Conservation (phyloP, 768 basidiomycete genomes). For the Rhodotorula babjevae region DNA sequence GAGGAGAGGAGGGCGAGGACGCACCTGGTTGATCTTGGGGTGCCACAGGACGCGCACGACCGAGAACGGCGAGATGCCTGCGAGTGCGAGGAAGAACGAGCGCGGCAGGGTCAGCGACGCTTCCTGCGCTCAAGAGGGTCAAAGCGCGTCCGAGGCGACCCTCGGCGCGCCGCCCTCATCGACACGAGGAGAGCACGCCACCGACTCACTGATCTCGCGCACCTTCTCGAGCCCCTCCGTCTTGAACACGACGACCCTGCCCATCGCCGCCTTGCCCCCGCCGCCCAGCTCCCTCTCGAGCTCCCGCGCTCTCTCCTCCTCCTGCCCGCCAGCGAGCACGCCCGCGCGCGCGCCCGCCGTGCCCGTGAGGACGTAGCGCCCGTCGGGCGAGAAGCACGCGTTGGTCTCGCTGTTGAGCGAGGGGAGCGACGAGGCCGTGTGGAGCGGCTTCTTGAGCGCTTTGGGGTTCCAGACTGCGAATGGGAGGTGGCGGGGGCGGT, state of each 20-base stretch:
- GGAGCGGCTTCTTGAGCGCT: slow-evolving; percentile 81
- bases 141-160: too few relatives aligned
- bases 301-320: slow-evolving; percentile 56
- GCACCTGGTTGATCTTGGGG: slow-evolving; percentile 91
- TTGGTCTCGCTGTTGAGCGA: slow-evolving; percentile 90
- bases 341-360: slow-evolving; percentile 51
- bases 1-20: slow-evolving; percentile 39
- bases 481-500: too few relatives aligned
- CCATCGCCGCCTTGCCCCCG: slow-evolving; percentile 28
- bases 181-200: too few relatives aligned
- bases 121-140: too few relatives aligned
- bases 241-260: slow-evolving; percentile 35
- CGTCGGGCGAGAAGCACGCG: slow-evolving; percentile 90
- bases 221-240: slow-evolving; percentile 47
- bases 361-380: slow-evolving; percentile 81
- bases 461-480: slow-evolving; percentile 88
- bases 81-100: too few relatives aligned
- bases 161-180: too few relatives aligned
- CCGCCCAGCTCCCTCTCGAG: slow-evolving; percentile 48
- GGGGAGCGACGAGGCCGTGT: slow-evolving; percentile 59
- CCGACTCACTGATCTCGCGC: slow-evolving; percentile 12
- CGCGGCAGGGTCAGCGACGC: too few relatives aligned
- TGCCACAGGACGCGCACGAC: slow-evolving; percentile 94
- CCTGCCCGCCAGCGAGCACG: slow-evolving; percentile 44
- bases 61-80: slow-evolving; percentile 44